Conservation (phyloP, 2,329 filamentous ascomycete species). For the Aspergillus hiratsukae region DNA sequence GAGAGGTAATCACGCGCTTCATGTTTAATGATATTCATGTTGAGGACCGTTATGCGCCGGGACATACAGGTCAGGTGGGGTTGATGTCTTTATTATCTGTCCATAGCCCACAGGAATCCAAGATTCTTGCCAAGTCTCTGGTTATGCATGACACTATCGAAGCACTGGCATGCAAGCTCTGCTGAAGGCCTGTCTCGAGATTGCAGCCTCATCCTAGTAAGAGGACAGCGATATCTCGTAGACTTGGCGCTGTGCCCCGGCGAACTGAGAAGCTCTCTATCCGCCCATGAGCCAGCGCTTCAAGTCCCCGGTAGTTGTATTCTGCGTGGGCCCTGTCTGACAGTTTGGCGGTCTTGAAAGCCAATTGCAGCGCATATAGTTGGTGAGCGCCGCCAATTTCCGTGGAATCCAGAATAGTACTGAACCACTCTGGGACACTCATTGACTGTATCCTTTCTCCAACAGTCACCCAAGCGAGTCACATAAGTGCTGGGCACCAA, state of each 20-base stretch:
- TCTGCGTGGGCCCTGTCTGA: background rate
- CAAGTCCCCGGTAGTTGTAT: background rate
- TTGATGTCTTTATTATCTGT: conserved; percentile 1
- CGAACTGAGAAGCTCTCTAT: background rate
- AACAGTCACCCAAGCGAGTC: background rate
- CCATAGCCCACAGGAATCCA: conserved; percentile 1
- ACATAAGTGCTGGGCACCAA: background rate
- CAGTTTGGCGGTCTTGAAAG: background rate
- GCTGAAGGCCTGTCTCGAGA: background rate
- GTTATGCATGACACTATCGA: background rate
- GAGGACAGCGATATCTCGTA: background rate
- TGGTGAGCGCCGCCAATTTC: background rate
- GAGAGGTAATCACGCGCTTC: conserved; percentile 10
- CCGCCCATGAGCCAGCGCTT: background rate
- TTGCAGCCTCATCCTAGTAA: background rate
- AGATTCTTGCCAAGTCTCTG: background rate
- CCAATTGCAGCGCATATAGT: background rate
- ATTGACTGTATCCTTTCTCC: background rate
- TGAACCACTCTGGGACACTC: background rate
- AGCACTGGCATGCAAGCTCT: background rate
- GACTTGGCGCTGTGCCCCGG: background rate
- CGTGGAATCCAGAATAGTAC: background rate
- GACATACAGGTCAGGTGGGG: conserved; percentile 47
- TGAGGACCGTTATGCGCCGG: conserved; percentile 56
- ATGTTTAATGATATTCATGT: conserved; percentile 13